These are phyloP conservation scores for Alloteropsis angusta DNA, from an alignment of 202 grass and related monocot genomes.

Conservation along the genomic window DNA sequence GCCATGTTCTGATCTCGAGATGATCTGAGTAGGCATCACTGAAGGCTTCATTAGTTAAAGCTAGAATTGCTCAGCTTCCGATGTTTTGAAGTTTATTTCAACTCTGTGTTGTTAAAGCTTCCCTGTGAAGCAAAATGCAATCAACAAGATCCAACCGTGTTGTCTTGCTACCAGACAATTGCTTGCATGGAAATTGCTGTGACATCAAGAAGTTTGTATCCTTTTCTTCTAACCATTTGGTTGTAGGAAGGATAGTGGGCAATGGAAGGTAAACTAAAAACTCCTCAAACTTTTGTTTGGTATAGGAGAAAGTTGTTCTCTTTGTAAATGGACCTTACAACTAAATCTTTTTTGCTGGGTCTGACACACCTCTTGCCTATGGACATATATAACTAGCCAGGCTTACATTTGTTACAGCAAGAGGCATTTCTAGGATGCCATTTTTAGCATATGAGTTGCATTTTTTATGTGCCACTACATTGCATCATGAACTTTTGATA, in stretches of 20 bases:
- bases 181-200: slow-evolving; percentile 10
- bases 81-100: slow-evolving; percentile 31
- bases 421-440: slow-evolving; percentile 14
- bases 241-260: slow-evolving; percentile 16
- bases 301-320: slow-evolving; percentile 8
- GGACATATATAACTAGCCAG: slow-evolving; percentile 13
- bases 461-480: not conserved
- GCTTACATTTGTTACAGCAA: slow-evolving; percentile 9
- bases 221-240: not conserved
- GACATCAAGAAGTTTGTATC: slow-evolving; percentile 11
- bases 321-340: slow-evolving; percentile 15
- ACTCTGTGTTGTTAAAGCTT: slow-evolving; percentile 28
- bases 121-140: slow-evolving; percentile 25
- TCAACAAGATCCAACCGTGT: slow-evolving; percentile 18
- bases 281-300: slow-evolving; percentile 11
- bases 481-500: not conserved
- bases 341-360: slow-evolving; percentile 13
- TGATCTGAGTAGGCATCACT: slow-evolving; percentile 33
- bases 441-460: slow-evolving; percentile 21
- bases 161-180: slow-evolving; percentile 20
- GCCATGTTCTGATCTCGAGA: slow-evolving; percentile 52
- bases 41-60: slow-evolving; percentile 32
- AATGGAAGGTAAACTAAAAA: slow-evolving; percentile 17
- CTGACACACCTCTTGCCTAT: slow-evolving; percentile 20
- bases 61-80: slow-evolving; percentile 37